Conservation (phyloP, 75 land plant genomes). For the Isoetes taiwanensis region DNA sequence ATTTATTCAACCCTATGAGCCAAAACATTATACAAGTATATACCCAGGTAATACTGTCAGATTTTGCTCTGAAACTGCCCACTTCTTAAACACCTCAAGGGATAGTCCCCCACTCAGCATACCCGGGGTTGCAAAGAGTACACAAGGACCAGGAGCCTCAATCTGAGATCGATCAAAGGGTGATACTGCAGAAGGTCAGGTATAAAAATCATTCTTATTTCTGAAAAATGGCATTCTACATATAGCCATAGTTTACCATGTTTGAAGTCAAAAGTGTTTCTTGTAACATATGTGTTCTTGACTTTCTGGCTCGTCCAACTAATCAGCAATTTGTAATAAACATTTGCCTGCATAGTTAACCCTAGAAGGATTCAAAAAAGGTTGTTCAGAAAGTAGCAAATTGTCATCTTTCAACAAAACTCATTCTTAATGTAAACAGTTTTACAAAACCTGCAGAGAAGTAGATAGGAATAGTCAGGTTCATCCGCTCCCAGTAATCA, state of each 20-base stretch:
- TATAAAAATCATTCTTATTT: background rate
- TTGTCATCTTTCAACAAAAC: background rate
- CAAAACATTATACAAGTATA: background rate
- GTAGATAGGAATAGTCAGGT: constrained; percentile 82
- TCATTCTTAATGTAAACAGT: background rate
- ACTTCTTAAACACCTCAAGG: constrained; percentile 86
- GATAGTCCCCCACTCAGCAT: constrained; percentile 95
- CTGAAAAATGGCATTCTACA: background rate
- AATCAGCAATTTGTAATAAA: constrained; percentile 84
- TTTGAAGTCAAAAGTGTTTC: constrained; percentile 89
- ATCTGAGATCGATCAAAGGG: constrained; percentile 75
- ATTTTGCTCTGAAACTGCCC: constrained; percentile 93
- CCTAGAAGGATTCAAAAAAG: constrained; percentile 31
- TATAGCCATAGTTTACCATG: constrained; percentile 48
- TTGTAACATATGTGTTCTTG: constrained; percentile 54
- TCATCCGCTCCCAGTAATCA: constrained; percentile 97
- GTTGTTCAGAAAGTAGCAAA: background rate
- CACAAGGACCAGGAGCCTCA: constrained; percentile 86
- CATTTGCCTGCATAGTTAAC: constrained; percentile 87
- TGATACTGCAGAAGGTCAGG: constrained; percentile 42
- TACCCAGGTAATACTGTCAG: constrained; percentile 86
- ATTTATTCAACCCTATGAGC: background rate
- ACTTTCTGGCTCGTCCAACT: constrained; percentile 97
- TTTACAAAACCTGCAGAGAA: constrained; percentile 68
- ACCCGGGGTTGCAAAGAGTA: constrained; percentile 98